Evolutionary conservation across 768 basidiomycete species (phyloP), one percentile per base, ranked within the genome.

Genomic region (Panus rudis): DNA sequence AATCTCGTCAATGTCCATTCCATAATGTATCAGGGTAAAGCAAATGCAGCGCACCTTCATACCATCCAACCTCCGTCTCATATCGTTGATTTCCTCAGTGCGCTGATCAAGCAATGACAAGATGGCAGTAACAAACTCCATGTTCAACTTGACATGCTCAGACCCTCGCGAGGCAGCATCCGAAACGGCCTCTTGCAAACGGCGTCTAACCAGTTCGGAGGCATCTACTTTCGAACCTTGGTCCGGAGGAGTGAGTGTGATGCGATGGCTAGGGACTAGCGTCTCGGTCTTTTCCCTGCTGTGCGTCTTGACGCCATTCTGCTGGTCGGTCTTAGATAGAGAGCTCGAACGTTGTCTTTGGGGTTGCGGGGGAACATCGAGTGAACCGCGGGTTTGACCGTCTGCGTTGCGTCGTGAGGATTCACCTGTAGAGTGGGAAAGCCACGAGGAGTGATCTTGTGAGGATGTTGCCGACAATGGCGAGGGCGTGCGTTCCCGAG

Each of bases 1-100:
- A 34, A 24, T 4, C 16, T 28, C 17, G 19, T 13, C 27, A 37
- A 26, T n/a, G 28, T 10, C 28, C 20, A 26, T 6, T 42, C 26
- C 37, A 41, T 35, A 27, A 41, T 31, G 37, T 41, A 49, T 40
- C 19, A 26, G 23, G 22, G 42, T 5, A 39, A 30, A 27, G 16
- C 34, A 47, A 22, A 40, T 12, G 14, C 22, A n/a, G 62, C 76
- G 47, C 50, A 94, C 94, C 78, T 92, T 90, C 59, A 88, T 79
- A 8, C 84, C 83, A 58, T 92, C 89, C 48, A 94, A 76, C 61
- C 79, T 87, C 43, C 64, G 71, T 59, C 84, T 90, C 55, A 96
- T 66, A 35, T 78, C 74, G 25, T 62, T 49, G 47, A 75, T 74
- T 44, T 83, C 82, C 20, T 70, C 67, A 55, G 76, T 77, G 39